Conservation (phyloP, 1,139 yeast species). For the Blastobotrys elegans region DNA sequence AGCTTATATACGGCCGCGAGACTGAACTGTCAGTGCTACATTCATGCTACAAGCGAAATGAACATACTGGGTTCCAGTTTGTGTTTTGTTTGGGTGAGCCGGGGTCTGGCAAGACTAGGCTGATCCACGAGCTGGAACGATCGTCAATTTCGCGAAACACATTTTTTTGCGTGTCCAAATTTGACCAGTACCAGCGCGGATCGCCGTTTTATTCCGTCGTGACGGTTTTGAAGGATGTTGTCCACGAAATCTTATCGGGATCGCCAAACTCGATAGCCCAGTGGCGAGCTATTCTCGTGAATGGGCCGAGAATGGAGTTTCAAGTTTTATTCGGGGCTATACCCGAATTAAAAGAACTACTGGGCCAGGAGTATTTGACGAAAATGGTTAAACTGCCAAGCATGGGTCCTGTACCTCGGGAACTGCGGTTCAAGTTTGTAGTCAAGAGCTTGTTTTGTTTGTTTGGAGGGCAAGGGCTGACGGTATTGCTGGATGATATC, state of each 20-base stretch:
- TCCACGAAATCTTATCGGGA: conserved; percentile 43
- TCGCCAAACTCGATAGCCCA: conserved; percentile 37
- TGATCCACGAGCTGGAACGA: conserved; percentile 42
- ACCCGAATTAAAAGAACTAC: conserved; percentile 44
- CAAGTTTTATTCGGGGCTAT: conserved; percentile 41
- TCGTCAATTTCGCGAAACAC: conserved; percentile 38
- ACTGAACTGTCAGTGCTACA: conserved; percentile 32
- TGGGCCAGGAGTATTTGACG: conserved; percentile 42
- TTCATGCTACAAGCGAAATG: conserved; percentile 29
- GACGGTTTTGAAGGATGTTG: conserved; percentile 40
- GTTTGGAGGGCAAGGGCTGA: conserved; percentile 43
- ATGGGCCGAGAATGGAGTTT: conserved; percentile 43
- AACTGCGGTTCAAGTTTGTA: conserved; percentile 42
- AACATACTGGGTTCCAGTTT: conserved; percentile 31
- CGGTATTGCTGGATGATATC: conserved; percentile 46
- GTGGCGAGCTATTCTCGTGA: conserved; percentile 44
- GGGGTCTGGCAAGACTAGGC: conserved; percentile 47
- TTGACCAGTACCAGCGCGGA: conserved; percentile 36
- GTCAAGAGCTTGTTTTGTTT: conserved; percentile 43
- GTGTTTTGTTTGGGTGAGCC: conserved; percentile 42
- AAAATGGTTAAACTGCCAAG: conserved; percentile 26
- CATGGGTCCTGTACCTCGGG: conserved; percentile 34
- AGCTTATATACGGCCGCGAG: conserved; percentile 39
- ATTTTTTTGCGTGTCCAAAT: conserved; percentile 44
- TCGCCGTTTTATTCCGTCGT: conserved; percentile 34